Evolutionary conservation across 257 asterid species (phyloP).

Genomic region (Anisodus tanguticus): DNA sequence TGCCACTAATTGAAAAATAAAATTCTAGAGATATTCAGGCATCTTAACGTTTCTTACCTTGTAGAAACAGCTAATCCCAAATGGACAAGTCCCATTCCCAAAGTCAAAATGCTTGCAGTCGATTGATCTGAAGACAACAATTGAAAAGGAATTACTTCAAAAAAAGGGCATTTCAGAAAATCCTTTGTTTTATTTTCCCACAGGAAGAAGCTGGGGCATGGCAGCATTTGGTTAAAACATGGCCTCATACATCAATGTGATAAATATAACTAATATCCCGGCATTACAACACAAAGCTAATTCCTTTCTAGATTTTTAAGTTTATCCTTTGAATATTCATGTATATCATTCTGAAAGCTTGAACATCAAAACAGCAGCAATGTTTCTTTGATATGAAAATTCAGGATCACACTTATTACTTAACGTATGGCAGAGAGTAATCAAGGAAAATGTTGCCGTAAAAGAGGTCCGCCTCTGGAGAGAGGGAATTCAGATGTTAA

Average conservation of each 20-base stretch:
- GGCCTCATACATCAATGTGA: slow-evolving; percentile 13
- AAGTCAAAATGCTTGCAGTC: slow-evolving; percentile 98
- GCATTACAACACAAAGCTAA: not conserved
- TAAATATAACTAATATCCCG: not conserved
- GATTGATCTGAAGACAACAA: slow-evolving; percentile 67
- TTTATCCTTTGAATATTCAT: slow-evolving; percentile 6
- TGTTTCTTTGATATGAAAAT: slow-evolving; percentile 4
- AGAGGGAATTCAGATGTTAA: not conserved
- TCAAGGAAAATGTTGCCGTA: not conserved
- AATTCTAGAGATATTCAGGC: not conserved
- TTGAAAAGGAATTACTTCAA: not conserved
- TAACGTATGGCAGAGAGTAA: not conserved
- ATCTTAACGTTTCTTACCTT: slow-evolving; percentile 55
- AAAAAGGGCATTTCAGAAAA: not conserved
- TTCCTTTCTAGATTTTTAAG: not conserved
- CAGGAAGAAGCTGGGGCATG: not conserved
- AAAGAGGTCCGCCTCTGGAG: not conserved
- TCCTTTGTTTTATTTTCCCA: not conserved
- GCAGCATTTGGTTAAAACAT: slow-evolving; percentile 1
- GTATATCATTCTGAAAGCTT: slow-evolving; percentile 15
- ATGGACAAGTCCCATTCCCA: slow-evolving; percentile 94
- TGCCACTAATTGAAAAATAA: not conserved
- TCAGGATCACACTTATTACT: not conserved
- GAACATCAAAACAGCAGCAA: not conserved
- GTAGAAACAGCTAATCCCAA: slow-evolving; percentile 95